phyloP scores from a whole-genome alignment of 345 rosid species.

The Salix udensis region DNA sequence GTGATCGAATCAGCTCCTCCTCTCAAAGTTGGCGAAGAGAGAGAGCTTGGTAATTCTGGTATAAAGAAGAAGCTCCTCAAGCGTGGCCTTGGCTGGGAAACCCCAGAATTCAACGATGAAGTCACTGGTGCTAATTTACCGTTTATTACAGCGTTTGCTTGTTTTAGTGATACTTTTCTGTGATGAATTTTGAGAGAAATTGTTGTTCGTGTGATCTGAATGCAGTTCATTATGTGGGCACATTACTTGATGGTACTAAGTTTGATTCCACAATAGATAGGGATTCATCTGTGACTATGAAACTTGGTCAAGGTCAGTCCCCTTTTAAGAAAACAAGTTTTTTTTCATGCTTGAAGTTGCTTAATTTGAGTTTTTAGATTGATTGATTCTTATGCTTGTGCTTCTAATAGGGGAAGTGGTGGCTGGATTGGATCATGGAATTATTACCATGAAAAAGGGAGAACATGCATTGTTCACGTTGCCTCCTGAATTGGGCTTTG shows the following conservation, averaged over 20 bases:
- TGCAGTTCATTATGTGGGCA: constrained; percentile 56
- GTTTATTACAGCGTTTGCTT: not conserved
- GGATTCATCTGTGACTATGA: constrained; percentile 34
- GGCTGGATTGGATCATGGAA: constrained; percentile 48
- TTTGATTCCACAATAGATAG: constrained; percentile 45
- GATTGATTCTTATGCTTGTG: not conserved
- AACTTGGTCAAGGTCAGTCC: constrained; percentile 47
- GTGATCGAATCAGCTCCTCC: constrained; percentile 65
- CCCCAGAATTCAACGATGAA: constrained; percentile 58
- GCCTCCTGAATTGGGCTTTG: constrained; percentile 48
- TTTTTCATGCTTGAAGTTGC: not conserved
- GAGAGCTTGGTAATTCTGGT: constrained; percentile 32
- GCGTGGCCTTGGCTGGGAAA: constrained; percentile 47
- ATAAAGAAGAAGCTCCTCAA: constrained; percentile 52
- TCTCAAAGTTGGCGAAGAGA: constrained; percentile 56
- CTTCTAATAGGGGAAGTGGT: constrained; percentile 36
- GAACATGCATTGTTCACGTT: constrained; percentile 54
- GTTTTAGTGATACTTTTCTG: too few species aligned
- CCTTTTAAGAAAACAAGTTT: not conserved
- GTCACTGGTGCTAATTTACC: constrained; percentile 31
- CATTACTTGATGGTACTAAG: constrained; percentile 46
- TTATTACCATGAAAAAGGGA: constrained; percentile 48
- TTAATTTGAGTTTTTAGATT: not conserved
- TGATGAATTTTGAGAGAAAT: not conserved
- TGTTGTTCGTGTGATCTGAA: not conserved